Evolutionary conservation across 192 early-diverging fungal genomes (phyloP).

Genomic region (Nowakowskiella sp.): DNA sequence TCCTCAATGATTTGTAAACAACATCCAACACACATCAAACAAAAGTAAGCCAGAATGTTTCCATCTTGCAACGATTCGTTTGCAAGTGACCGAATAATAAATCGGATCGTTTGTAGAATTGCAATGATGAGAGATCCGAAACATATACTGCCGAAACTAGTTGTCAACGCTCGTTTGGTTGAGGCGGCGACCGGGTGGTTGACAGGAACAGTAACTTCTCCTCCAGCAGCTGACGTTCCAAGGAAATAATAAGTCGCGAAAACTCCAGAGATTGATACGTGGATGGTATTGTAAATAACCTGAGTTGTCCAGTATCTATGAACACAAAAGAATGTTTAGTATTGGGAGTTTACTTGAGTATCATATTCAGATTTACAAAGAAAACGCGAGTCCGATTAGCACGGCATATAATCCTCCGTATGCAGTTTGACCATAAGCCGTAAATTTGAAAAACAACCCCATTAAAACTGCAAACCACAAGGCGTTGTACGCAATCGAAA

Average conservation of each 20-base stretch:
- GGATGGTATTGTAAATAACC: slow-evolving; percentile 61
- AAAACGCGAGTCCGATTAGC: too few species aligned
- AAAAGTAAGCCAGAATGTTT: slow-evolving; percentile 42
- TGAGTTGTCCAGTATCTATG: slow-evolving; percentile 67
- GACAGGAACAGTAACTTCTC: slow-evolving; percentile 43
- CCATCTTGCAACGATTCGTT: slow-evolving; percentile 32
- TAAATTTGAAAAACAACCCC: slow-evolving; percentile 53
- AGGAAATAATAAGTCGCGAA: slow-evolving; percentile 76
- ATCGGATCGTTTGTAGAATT: slow-evolving; percentile 58
- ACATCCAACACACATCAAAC: slow-evolving; percentile 67
- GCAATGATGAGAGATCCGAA: slow-evolving; percentile 62
- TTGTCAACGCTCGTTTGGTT: slow-evolving; percentile 66
- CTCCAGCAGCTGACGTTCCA: slow-evolving; percentile 40
- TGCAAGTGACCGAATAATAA: slow-evolving; percentile 45
- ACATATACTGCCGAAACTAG: slow-evolving; percentile 73
- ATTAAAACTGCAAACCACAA: slow-evolving; percentile 65
- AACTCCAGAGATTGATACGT: slow-evolving; percentile 72
- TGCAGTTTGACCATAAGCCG: too few species aligned
- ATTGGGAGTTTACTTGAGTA: too few species aligned
- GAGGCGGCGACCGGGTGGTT: slow-evolving; percentile 53
- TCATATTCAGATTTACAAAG: too few species aligned
- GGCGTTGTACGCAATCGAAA: slow-evolving; percentile 57
- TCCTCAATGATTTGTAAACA: slow-evolving; percentile 68
- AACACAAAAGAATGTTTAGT: too few species aligned
- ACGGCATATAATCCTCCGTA: too few species aligned